phyloP scores from a whole-genome alignment of 2,329 filamentous ascomycete genomes.

The Diaporthe ampelina region DNA sequence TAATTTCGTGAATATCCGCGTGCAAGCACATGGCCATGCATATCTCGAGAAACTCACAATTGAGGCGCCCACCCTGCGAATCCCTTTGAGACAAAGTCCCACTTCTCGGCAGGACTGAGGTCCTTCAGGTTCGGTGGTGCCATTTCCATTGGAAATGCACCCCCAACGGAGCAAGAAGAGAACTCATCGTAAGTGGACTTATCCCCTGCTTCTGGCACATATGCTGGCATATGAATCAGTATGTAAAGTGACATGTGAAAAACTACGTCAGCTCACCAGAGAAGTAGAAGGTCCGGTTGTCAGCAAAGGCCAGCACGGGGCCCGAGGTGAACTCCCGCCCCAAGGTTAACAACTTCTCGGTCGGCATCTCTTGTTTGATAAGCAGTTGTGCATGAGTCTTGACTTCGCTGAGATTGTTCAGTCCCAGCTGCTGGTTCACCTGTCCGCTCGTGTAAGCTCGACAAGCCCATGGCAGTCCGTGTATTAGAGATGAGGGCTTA shows the following conservation, averaged over 20 bases:
- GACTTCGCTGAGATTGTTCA: slow-evolving; percentile 5
- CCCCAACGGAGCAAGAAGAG: not conserved
- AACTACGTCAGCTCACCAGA: not conserved
- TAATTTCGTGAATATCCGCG: not conserved
- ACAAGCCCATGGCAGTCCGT: not conserved
- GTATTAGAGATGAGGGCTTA: fast-evolving
- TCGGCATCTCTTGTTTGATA: slow-evolving; percentile 5
- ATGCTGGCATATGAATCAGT: not conserved
- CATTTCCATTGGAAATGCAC: not conserved
- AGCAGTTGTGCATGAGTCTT: slow-evolving; percentile 4
- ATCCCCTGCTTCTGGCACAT: slow-evolving; percentile 1
- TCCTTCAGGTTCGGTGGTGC: not conserved
- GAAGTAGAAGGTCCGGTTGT: slow-evolving; percentile 10
- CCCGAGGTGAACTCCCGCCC: slow-evolving; percentile 10
- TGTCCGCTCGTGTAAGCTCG: not conserved
- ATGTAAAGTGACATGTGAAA: no score
- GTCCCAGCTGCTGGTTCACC: slow-evolving; percentile 11
- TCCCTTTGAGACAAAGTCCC: not conserved
- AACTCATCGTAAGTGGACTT: slow-evolving; percentile 8
- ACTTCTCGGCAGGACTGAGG: not conserved
- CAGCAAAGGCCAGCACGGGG: slow-evolving; percentile 12
- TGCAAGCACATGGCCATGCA: no score
- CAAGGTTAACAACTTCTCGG: not conserved
- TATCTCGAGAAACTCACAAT: not conserved
- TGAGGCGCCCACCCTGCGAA: slow-evolving; percentile 4